phyloP scores from a whole-genome alignment of 345 rosid genomes.

The Noccaea caerulescens region DNA sequence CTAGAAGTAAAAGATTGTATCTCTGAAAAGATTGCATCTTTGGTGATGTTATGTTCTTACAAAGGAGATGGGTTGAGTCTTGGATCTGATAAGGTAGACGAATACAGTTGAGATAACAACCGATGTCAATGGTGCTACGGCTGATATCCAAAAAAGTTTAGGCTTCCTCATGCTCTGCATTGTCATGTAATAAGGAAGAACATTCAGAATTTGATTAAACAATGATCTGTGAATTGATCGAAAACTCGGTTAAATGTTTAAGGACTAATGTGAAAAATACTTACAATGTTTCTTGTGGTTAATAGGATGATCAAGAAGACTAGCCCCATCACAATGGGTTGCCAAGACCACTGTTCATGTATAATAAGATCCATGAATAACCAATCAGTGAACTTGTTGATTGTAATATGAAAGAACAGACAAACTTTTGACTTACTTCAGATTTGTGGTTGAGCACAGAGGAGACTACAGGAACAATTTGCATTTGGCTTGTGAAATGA shows the following conservation, averaged over 20 bases:
- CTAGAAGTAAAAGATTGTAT: neutral
- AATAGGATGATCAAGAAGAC: conserved; percentile 69
- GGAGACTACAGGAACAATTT: conserved; percentile 68
- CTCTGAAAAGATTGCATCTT: no score
- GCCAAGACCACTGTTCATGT: conserved; percentile 87
- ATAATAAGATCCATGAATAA: conserved; percentile 9
- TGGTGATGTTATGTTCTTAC: conserved; percentile 52
- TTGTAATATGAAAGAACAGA: neutral
- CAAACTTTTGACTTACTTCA: conserved; percentile 56
- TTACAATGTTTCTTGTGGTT: conserved; percentile 83
- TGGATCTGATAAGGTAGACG: conserved; percentile 65
- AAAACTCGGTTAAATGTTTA: neutral
- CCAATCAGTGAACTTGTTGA: no score
- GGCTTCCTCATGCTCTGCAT: conserved; percentile 81
- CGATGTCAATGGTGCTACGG: conserved; percentile 86
- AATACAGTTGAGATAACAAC: conserved; percentile 77
- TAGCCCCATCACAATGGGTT: conserved; percentile 76
- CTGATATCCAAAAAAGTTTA: conserved; percentile 93
- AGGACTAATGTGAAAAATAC: conserved; percentile 31
- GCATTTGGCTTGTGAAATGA: conserved; percentile 93
- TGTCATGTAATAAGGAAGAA: neutral
- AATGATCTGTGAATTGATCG: neutral
- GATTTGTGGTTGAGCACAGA: conserved; percentile 56
- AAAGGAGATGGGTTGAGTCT: conserved; percentile 64
- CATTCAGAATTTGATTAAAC: neutral